These are phyloP conservation scores for Globisporangium sylvaticum DNA, from an alignment of 352 stramenopile genomes.

Conservation along the genomic window DNA sequence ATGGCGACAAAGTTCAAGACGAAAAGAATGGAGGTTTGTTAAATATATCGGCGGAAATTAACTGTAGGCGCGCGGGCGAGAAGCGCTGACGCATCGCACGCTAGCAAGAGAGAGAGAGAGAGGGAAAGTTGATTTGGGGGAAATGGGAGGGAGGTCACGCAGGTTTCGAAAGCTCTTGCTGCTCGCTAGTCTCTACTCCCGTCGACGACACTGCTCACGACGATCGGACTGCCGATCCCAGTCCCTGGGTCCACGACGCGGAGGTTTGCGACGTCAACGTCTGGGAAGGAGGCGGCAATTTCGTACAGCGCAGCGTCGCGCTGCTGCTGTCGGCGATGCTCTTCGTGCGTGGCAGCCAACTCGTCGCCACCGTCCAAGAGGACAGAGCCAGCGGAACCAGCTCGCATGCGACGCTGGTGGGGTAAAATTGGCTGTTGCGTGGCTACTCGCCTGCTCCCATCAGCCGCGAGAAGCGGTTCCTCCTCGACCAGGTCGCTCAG, in stretches of 20 bases:
- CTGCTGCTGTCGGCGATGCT: slow-evolving; percentile 4
- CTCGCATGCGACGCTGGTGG: neutral
- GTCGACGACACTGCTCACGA: neutral
- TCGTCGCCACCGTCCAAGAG: neutral
- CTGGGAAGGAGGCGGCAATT: slow-evolving; percentile 24
- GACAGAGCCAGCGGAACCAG: neutral
- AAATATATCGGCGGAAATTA: slow-evolving; percentile 14
- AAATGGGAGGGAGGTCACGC: neutral
- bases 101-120: neutral
- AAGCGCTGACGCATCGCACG: neutral
- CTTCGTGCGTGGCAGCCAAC: slow-evolving; percentile 12
- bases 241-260: neutral
- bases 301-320: slow-evolving; percentile 22
- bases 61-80: neutral
- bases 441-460: neutral
- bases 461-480: slow-evolving; percentile 4
- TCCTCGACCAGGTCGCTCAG: slow-evolving; percentile 13
- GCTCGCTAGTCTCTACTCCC: slow-evolving; percentile 4
- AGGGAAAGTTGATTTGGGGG: neutral
- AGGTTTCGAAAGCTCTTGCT: neutral
- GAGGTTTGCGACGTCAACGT: slow-evolving; percentile 6
- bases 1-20: neutral
- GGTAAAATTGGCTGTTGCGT: slow-evolving; percentile 1
- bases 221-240: slow-evolving; percentile 7
- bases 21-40: slow-evolving; percentile 9